These are phyloP conservation scores for Hypomontagnella monticulosa DNA, from an alignment of 495 filamentous ascomycete species.

Conservation along the genomic window DNA sequence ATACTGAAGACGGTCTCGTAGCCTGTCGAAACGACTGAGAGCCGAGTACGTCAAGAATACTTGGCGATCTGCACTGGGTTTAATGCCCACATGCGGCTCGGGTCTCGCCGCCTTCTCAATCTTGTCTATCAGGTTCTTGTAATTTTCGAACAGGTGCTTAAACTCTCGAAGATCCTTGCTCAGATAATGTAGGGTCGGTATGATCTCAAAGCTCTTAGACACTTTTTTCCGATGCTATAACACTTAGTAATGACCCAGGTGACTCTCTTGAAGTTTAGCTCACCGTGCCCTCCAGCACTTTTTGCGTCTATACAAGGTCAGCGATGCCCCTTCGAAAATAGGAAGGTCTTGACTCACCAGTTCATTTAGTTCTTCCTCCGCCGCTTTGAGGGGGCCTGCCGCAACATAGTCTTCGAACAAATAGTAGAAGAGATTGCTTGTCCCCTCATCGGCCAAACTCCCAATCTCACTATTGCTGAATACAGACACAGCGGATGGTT, in stretches of 20 bases:
- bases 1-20: slow-evolving; percentile 78
- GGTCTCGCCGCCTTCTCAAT: slow-evolving; percentile 53
- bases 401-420: slow-evolving; percentile 79
- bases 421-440: slow-evolving; percentile 85
- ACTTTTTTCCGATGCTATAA: slow-evolving; percentile 38
- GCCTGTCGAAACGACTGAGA: slow-evolving; percentile 76
- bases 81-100: slow-evolving; percentile 32
- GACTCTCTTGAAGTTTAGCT: slow-evolving; percentile 6
- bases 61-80: slow-evolving; percentile 45
- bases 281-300: slow-evolving; percentile 44
- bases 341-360: slow-evolving; percentile 62
- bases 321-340: slow-evolving; percentile 35
- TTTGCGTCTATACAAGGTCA: slow-evolving; percentile 39
- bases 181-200: slow-evolving; percentile 59
- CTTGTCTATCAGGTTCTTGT: slow-evolving; percentile 79
- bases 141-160: slow-evolving; percentile 81
- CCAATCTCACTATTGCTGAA: slow-evolving; percentile 31
- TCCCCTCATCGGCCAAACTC: slow-evolving; percentile 62
- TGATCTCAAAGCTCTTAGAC: slow-evolving; percentile 49
- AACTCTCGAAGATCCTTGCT: slow-evolving; percentile 78
- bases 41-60: slow-evolving; percentile 73
- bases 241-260: slow-evolving; percentile 10
- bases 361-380: slow-evolving; percentile 80
- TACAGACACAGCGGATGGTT: slow-evolving; percentile 37
- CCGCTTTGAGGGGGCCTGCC: slow-evolving; percentile 61